Evolutionary conservation across 2,329 filamentous ascomycete genomes (phyloP), one percentile per base, ranked within the genome.

Genomic region (Sclerotinia spermophila): DNA sequence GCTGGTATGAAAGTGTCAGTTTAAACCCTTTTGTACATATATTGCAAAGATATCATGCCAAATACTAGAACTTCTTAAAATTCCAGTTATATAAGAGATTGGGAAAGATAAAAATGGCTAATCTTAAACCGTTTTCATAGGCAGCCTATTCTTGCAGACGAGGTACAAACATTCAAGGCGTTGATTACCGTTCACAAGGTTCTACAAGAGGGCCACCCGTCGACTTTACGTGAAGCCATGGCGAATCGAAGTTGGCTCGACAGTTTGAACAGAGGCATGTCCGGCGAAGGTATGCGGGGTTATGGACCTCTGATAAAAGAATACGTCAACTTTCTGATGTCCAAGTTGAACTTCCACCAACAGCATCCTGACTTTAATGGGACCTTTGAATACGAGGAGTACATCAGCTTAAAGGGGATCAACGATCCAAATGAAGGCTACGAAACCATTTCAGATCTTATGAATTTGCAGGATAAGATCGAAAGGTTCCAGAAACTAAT

Each of bases 281-380:
- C 86, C 64, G 92, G 93, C 74, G 94, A 97, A 75, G 94, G 94
- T 53, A 85, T 97, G 77, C 90, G 94, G 80, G 93, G 93, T 81
- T 99, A 99, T 82, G 92, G 89, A 24, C 93, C 94, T 33, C 84
- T 99, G 79, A 98, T 99, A 79, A 89, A 92, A 76, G 96, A 99
- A 87, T 99, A 99, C 81, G 94, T 98, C 77, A 94, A 92, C 82
- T 99, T 94, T 82, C 86, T 99, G 55, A 88, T 97, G 73, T 92
- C 95, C 65, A 99, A 99, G 84, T 86, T 99, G 72, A 89, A 89
- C n/a, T 99, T 99, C 82, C 96, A 99, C 82, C 90, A 96, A 73
- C 92, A 97, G 76, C 96, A 99, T 80, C 93, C 94, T 27, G 95
- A 98, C 81, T 99, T 99, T 85, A 99, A 99, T 82, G 96, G 95